Evolutionary conservation across 2,329 filamentous ascomycete genomes (phyloP), one percentile per base, ranked within the genome.

Genomic region (Xylariaceae sp.): DNA sequence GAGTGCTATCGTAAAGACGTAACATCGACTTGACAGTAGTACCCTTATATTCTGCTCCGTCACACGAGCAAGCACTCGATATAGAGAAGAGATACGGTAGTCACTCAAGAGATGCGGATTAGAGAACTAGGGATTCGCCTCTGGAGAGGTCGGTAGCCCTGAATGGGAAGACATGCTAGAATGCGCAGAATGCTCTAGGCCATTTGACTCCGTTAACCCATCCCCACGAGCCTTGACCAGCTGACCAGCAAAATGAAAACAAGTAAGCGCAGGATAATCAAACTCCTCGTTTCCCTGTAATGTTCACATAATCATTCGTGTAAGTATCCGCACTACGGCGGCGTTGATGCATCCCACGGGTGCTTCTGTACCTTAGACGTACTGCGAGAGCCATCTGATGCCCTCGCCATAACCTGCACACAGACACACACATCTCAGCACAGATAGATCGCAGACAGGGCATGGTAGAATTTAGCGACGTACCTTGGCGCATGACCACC

Each of bases 401-500:
- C 81, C 90, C 63, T 95, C 90, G 47, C 89, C 89, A 70, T 95
- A 95, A 59, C 88, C 83, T 86, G 58, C 35, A 33, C 51, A 45
- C 15, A 35, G 36, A 33, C 51, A 7, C 22, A 27, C 22, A 27
- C 22, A 7, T 7, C 22, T 27, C 22, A 27, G 22, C 22, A 27
- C 22, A 27, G 41, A 59, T 59, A 61, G 56, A 61, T 14, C 22
- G 30, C 22, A 14, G 18, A 6, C 27, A 5, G 3, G 35, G 18
- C n/a, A 22, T 18, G 12, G 12, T 12, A 17, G 32, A 9, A 18
- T 4, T 14, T 33, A 44, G 22, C 18, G 36, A 72, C 80, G 61
- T 62, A 86, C 83, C 94, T 78, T 97, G 92, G 72, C 92, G 83
- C 90, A 96, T 96, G 56, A 97, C 92, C 61, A 97, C 91, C 64